Evolutionary conservation across 83 land plant genomes (phyloP).

Genomic region (Picea engelmannii): DNA sequence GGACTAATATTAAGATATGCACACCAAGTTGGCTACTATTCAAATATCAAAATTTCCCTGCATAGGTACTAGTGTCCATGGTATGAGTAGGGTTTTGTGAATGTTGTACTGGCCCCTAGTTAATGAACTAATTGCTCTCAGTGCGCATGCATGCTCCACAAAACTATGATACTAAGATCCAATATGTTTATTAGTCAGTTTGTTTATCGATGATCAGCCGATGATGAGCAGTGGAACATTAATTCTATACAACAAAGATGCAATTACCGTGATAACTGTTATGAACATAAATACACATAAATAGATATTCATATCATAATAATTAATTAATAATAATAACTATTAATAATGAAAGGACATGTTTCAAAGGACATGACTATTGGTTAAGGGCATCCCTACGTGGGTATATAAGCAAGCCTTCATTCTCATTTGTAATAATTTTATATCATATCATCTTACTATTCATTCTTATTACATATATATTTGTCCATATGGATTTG

Average conservation of each 20-base stretch:
- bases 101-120: background rate
- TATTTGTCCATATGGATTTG: too few species aligned
- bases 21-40: background rate
- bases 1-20: background rate
- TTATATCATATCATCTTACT: too few species aligned
- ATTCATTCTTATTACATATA: too few species aligned
- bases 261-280: background rate
- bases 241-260: background rate
- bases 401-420: too few species aligned
- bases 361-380: too few species aligned
- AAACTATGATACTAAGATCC: background rate
- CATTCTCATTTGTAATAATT: too few species aligned
- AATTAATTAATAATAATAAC: too few species aligned
- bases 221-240: background rate
- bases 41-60: background rate
- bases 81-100: background rate
- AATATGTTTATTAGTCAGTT: background rate
- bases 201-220: background rate
- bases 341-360: too few species aligned
- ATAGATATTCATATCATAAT: too few species aligned
- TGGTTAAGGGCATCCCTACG: too few species aligned
- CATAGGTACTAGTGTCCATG: background rate
- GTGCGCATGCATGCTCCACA: too few species aligned
- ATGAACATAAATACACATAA: too few species aligned
- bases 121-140: background rate